Percentiles rank a stretch among this genome's conserved stretches.
These are phyloP conservation scores for Breviolum minutum DNA, from an alignment of 73 alveolate species.

Conservation along the genomic window DNA sequence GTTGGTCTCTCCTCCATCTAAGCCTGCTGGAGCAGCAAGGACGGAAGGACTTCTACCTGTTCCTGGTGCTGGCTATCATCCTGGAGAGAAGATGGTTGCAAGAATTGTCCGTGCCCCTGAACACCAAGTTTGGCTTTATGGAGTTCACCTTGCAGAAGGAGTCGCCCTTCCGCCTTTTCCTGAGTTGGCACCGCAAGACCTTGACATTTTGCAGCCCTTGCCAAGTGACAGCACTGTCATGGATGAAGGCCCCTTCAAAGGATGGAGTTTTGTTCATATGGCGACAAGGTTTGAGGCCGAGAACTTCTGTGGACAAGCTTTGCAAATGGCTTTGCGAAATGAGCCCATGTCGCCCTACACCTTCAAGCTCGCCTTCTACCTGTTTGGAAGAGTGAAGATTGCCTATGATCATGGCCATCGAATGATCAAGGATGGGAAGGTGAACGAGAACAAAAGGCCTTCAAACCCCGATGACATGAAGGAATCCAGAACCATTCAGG, in stretches of 20 bases:
- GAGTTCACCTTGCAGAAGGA: background rate
- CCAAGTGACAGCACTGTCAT: background rate
- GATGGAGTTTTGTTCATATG: background rate
- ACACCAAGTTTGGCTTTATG: background rate
- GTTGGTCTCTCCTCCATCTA: too few species aligned
- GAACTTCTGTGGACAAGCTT: background rate
- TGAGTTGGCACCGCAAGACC: too few species aligned
- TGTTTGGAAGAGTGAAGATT: background rate
- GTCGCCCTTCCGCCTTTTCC: background rate
- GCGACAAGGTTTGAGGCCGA: background rate
- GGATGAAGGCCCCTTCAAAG: background rate
- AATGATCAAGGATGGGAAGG: background rate
- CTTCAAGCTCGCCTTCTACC: background rate
- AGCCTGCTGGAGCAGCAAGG: too few species aligned
- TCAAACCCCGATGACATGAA: background rate
- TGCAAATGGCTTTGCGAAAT: background rate
- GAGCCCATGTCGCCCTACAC: background rate
- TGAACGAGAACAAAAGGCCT: background rate
- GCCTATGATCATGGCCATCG: background rate
- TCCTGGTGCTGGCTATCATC: background rate
- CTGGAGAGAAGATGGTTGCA: background rate
- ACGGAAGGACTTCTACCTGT: too few species aligned
- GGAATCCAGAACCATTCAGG: background rate
- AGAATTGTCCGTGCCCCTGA: background rate
- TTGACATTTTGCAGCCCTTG: background rate